phyloP scores from a whole-genome alignment of 1,284 basidiomycete genomes.

The Phylloboletellus chloephorus region DNA sequence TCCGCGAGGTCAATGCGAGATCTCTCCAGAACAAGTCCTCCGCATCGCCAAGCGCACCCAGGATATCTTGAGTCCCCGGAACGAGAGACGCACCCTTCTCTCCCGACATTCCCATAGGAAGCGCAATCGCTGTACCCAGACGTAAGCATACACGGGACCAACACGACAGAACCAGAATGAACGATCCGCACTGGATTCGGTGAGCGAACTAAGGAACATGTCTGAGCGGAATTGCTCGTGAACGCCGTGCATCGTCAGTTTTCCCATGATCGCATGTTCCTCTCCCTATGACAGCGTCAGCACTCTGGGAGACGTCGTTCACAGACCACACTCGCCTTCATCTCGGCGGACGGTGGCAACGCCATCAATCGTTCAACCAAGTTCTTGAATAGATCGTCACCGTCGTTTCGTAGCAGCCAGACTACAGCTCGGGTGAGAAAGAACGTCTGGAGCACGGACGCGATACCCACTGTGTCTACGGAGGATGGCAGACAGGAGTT shows the following conservation, averaged over 20 bases:
- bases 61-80: conserved; percentile 54
- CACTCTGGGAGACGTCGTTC: conserved; percentile 1
- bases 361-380: conserved; percentile 56
- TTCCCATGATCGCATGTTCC: conserved; percentile 67
- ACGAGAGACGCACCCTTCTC: conserved; percentile 37
- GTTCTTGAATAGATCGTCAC: conserved; percentile 49
- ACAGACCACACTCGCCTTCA: conserved; percentile 43
- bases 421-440: conserved; percentile 40
- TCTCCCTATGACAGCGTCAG: conserved; percentile 48
- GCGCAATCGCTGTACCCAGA: conserved; percentile 59
- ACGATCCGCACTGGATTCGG: conserved; percentile 69
- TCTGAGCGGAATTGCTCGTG: conserved; percentile 75
- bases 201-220: conserved; percentile 80
- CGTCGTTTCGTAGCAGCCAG: conserved; percentile 65
- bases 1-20: conserved; percentile 50
- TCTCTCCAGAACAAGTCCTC: conserved; percentile 68
- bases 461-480: conserved; percentile 65
- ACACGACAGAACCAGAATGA: background rate
- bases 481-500: conserved; percentile 61
- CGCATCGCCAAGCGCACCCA: conserved; percentile 57
- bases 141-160: background rate
- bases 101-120: conserved; percentile 73
- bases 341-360: conserved; percentile 52
- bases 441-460: background rate
- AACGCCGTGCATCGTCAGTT: conserved; percentile 68